Percentiles rank a stretch among this genome's conserved stretches.
phyloP scores from a whole-genome alignment of 768 basidiomycete genomes.

The Rhizopogon sp. region DNA sequence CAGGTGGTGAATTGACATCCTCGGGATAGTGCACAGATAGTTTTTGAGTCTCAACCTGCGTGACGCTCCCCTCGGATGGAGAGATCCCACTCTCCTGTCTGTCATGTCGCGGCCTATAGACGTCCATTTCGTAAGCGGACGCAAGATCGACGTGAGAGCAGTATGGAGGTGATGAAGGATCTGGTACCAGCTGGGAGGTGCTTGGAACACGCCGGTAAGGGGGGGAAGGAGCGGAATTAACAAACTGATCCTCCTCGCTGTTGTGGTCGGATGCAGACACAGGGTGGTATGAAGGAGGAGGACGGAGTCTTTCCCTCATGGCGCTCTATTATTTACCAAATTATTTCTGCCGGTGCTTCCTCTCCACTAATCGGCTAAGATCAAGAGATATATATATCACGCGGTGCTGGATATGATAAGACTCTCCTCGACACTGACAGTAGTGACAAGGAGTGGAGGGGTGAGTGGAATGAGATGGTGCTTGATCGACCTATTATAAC shows the following conservation, averaged over 20 bases:
- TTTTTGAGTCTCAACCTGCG: conserved; percentile 17
- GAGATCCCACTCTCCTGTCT: conserved; percentile 11
- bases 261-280: conserved; percentile 11
- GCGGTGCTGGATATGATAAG: no score
- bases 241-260: conserved; percentile 8
- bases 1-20: conserved; percentile 26
- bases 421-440: neutral
- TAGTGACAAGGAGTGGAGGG: neutral
- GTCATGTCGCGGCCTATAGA: neutral
- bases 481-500: no score
- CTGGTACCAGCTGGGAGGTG: conserved; percentile 27
- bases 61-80: conserved; percentile 8
- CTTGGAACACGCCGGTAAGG: conserved; percentile 32
- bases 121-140: conserved; percentile 11
- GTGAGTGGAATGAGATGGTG: neutral
- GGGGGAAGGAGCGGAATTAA: conserved; percentile 27
- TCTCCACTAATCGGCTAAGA: conserved; percentile 5
- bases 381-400: neutral
- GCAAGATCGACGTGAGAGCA: conserved; percentile 17
- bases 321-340: neutral
- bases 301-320: conserved; percentile 12
- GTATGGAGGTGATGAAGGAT: conserved; percentile 17
- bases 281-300: conserved; percentile 8
- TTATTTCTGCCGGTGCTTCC: no score
- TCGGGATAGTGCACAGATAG: conserved; percentile 53